Base-by-base conservation (phyloP, 2,329 filamentous ascomycete genomes). In the Exophiala dermatitidis region DNA sequence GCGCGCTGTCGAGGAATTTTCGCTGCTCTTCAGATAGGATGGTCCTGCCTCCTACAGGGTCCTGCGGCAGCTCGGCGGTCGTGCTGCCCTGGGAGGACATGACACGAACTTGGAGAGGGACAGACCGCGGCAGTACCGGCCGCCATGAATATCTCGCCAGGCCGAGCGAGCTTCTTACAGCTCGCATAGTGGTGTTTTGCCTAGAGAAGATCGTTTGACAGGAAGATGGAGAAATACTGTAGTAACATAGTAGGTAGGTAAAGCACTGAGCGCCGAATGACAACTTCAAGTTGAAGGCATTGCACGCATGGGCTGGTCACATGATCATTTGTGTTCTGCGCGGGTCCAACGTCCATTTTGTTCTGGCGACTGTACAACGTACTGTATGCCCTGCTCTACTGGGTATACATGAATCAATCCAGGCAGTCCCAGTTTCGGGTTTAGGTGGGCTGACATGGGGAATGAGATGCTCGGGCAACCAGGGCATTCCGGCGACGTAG, bases 1-100 rank as follows among this genome's bases (percentile, higher is more conserved):
- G 83, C 10, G 88, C 88, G 30, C 84, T 81, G 54, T 86, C 84
- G 46, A 94, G 81, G 64, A 85, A 94, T 52, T 85, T 78, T 54
- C 81, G 79, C 66, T 95, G 88, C 56, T 81, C 77, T 59, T 79
- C 71, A 31, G 82, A 88, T 44, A 93, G 74, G 6, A 83, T 77
- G 67, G 84, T 74, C 57, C 65, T 66, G 29, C 67, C 65, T 53
- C 69, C 69, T 5, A 62, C 36, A 12, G 53, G 10, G 6, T 29
- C 50, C 33, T 37, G 56, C 44, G 40, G 34, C 42, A 26, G 12
- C 63, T 71, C 73, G 60, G 68, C 30, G 9, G 33, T 33, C 8
- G 42, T 34, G 8, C 10, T 42, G 26, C 26, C 45, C 10, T 54
- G 50, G 29, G 54, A 54, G 29, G 57, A 54, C 32, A 56, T 43